phyloP scores from a whole-genome alignment of 305 asterid species.

The Galium porrigens region DNA sequence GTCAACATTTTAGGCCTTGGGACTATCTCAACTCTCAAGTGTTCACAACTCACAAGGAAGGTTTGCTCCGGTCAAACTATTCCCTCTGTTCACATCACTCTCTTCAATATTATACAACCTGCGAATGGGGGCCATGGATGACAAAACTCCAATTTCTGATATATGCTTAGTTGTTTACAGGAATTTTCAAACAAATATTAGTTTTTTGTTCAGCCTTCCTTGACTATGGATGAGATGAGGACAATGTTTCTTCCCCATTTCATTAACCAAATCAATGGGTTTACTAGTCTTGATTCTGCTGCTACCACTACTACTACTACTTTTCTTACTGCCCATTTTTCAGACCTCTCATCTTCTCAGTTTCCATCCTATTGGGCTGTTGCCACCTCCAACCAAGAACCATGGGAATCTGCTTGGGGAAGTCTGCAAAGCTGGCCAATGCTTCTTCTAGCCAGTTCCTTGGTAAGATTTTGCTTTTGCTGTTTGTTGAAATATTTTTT shows the following conservation, averaged over 20 bases:
- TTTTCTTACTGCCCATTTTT: neutral
- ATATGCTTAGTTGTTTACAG: neutral
- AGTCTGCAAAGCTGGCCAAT: slow-evolving; percentile 49
- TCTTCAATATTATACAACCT: neutral
- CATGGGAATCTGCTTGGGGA: slow-evolving; percentile 64
- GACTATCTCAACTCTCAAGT: neutral
- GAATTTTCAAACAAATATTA: slow-evolving; percentile 11
- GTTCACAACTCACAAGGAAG: neutral
- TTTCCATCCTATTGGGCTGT: slow-evolving; percentile 4
- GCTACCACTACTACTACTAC: neutral
- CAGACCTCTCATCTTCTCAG: neutral
- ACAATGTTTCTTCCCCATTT: neutral
- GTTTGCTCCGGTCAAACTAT: neutral
- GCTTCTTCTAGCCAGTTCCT: slow-evolving; percentile 61
- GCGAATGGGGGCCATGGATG: slow-evolving; percentile 4
- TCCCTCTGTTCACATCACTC: neutral
- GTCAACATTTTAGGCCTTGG: neutral
- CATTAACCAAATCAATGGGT: slow-evolving; percentile 11
- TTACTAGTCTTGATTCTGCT: slow-evolving; percentile 10
- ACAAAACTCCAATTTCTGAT: neutral
- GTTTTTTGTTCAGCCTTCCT: slow-evolving; percentile 1
- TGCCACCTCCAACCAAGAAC: neutral
- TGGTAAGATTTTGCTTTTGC: slow-evolving; percentile 23
- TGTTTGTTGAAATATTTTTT: neutral
- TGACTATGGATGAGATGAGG: slow-evolving; percentile 13